Evolutionary conservation across 2,329 filamentous ascomycete species (phyloP), one percentile per base, ranked within the genome.

Genomic region (Pseudocercospora crystallina): DNA sequence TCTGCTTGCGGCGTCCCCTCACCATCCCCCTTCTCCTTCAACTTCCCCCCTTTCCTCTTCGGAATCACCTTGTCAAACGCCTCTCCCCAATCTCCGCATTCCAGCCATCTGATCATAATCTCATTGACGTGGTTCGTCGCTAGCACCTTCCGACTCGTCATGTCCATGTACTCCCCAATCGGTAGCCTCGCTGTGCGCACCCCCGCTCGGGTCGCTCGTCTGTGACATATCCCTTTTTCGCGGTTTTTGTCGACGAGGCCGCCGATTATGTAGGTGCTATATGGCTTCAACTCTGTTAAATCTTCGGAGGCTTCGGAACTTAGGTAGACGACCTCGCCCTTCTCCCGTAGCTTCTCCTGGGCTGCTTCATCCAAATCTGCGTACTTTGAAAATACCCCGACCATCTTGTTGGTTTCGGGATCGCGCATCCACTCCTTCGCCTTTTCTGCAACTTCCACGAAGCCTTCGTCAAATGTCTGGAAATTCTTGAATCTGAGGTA

Each of bases 51-150:
- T 70, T 99, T 99, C 56, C 94, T 78, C 71, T 90, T 90, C 0
- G 94, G 94, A 60, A 99, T 91, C 3, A 95, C 90, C 43, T 82
- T 79, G 71, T 91, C 73, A 68, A 99, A 99, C 0, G 94, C 91
- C 65, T 87, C 78, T 1, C 86, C 91, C 94, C 94, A 99, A 68
- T 97, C 87, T 2, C 88, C 89, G 42, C 82, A 83, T 70, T 96
- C 90, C 47, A 99, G 71, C 90, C 91, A 99, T 59, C 84, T 85
- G 39, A 96, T 74, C 89, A 99, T 96, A 56, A 99, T 97, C 72
- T 97, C 92, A 40, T 94, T 82, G 1, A 99, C 94, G 65, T 99
- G 94, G 66, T 97, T 99, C 7, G 92, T 96, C 3, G 92, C 86
- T 50, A 99, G 75, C 4, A 99, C 89, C 61, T 86, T 83, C 30